phyloP scores from a whole-genome alignment of 1,284 basidiomycete genomes.

The Puccinia novopanici region DNA sequence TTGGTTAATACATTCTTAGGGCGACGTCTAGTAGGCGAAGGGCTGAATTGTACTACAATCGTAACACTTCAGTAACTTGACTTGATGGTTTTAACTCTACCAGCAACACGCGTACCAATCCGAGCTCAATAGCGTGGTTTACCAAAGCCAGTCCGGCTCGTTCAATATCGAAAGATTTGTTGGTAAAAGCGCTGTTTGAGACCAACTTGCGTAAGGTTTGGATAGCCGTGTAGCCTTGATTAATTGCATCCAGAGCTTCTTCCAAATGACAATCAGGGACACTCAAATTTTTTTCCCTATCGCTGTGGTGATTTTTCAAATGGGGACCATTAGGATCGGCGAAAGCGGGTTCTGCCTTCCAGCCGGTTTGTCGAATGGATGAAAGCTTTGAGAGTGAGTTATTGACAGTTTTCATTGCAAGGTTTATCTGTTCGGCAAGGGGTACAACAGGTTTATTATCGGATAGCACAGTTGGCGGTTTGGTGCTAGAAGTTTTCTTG shows the following conservation, averaged over 20 bases:
- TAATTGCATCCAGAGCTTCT: conserved; percentile 19
- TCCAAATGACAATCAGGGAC: conserved; percentile 4
- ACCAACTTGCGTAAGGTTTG: conserved; percentile 32
- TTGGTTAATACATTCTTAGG: too few relatives aligned
- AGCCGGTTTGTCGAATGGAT: conserved; percentile 30
- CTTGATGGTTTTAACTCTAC: neutral
- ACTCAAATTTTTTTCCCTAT: neutral
- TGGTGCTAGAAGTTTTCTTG: neutral
- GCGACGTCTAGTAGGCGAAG: conserved; percentile 41
- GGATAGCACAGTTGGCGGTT: neutral
- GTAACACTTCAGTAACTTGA: conserved; percentile 18
- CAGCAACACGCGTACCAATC: conserved; percentile 24
- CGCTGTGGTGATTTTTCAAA: neutral
- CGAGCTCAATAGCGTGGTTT: conserved; percentile 45
- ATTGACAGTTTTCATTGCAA: conserved; percentile 43
- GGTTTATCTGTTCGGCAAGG: conserved; percentile 24
- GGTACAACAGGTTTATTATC: conserved; percentile 14
- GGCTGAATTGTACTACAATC: conserved; percentile 43
- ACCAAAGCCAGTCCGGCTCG: conserved; percentile 46
- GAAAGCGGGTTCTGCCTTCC: conserved; percentile 27
- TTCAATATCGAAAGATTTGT: conserved; percentile 29
- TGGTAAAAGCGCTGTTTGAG: neutral
- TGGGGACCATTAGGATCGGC: neutral
- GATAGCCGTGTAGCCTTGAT: conserved; percentile 26
- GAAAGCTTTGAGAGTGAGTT: conserved; percentile 33